phyloP scores from a whole-genome alignment of 2,329 filamentous ascomycete genomes.

The Chalara sp. region DNA sequence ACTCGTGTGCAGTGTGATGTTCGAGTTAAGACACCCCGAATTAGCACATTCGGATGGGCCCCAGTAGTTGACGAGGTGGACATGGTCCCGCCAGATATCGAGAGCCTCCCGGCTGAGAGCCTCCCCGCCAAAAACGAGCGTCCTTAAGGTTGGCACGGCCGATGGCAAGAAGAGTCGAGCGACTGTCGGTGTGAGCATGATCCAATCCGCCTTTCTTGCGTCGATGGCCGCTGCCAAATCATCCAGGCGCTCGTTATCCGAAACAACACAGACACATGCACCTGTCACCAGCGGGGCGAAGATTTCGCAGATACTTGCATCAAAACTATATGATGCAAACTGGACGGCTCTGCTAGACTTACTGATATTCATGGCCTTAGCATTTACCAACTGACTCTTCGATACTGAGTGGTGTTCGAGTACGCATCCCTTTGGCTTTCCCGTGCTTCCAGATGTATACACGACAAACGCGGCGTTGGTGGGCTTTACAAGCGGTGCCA shows the following conservation, averaged over 20 bases:
- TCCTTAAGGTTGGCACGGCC: neutral
- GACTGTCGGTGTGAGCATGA: neutral
- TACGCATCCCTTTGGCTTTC: neutral
- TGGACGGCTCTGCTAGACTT: neutral
- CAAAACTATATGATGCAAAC: neutral
- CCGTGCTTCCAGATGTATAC: neutral
- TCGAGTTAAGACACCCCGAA: neutral
- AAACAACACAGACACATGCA: neutral
- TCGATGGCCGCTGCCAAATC: neutral
- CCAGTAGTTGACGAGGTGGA: neutral
- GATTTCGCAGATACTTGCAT: neutral
- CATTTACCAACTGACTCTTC: neutral
- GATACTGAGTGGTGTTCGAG: neutral
- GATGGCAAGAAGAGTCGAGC: neutral
- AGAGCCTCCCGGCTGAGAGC: neutral
- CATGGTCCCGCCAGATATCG: neutral
- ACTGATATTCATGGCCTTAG: neutral
- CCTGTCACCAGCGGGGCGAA: neutral
- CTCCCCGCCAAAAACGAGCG: neutral
- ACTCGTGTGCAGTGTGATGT: neutral
- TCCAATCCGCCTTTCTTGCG: neutral
- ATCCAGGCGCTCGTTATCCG: neutral
- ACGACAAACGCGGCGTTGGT: neutral
- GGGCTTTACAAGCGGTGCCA: neutral
- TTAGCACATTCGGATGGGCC: neutral